Base-by-base conservation (phyloP, 2,329 filamentous ascomycete species). In the Ascochyta fabae region DNA sequence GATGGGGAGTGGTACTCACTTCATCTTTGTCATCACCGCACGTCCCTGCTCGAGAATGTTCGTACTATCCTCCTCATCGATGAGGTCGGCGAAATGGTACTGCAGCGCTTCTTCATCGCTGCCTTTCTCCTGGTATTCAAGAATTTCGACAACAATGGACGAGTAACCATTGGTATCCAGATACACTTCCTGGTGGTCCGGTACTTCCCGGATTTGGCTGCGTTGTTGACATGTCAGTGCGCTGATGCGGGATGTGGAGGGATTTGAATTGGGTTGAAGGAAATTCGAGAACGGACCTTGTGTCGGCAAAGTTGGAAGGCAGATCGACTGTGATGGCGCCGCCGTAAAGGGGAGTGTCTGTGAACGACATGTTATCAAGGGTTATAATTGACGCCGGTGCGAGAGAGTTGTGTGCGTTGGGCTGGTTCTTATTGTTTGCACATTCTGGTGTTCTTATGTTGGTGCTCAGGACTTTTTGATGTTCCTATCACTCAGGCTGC, bases 101-200 rank as follows among this genome's bases (percentile, higher is more conserved):
- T 80, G 75, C 54, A 80, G 62, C 16, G 92, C 91, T 40, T 83
- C 84, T 52, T 89, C 88, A 66, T 93, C 87, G 33, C 84, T 84
- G 67, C 87, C 83, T 16, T 86, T 80, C 4, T 84, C 84, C 22
- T 96, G 88, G 52, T 90, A 89, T 79, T 97, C 89, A 50, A 90
- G 89, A 69, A 98, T 91, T 69, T 98, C 94, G 75, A 97, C 84
- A 66, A 96, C 93, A 73, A 96, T 87, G 77, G 86, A 92, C 3
- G 91, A 91, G 75, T 93, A 93, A 45, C 92, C 92, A 60, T 89
- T 84, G 61, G 85, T 83, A 73, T 96, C 92, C 69, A 97, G 88
- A 79, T 88, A 96, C 65, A 97, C 89, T 81, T 97, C 94, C 79
- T 98, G 93, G 75, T 96, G 90, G 73, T 94, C 88, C 46, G 90